Percentiles rank a stretch among this genome's conserved stretches.
phyloP scores from a whole-genome alignment of 2,329 filamentous ascomycete genomes.

The Cercospora citrullina region DNA sequence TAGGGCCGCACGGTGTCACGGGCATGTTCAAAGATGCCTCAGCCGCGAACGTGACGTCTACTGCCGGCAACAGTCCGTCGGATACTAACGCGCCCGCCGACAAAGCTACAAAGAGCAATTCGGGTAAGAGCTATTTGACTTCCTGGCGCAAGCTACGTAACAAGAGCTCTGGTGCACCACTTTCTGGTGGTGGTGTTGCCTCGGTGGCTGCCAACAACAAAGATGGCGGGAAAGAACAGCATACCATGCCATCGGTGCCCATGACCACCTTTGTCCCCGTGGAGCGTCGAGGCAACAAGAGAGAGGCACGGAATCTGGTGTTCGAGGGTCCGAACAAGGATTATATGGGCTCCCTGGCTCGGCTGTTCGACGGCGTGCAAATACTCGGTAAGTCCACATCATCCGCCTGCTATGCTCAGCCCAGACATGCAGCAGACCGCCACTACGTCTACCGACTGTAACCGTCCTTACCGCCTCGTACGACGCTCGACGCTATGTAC shows the following conservation, averaged over 20 bases:
- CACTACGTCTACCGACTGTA: slow-evolving; percentile 8
- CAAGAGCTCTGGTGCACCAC: slow-evolving; percentile 72
- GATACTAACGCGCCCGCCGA: slow-evolving; percentile 39
- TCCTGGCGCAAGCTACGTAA: slow-evolving; percentile 88
- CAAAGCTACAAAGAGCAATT: slow-evolving; percentile 53
- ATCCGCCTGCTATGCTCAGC: neutral
- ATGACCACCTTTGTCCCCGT: slow-evolving; percentile 73
- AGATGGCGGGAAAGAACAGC: slow-evolving; percentile 57
- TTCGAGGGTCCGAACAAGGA: slow-evolving; percentile 82
- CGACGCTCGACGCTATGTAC: neutral
- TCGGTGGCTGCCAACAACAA: slow-evolving; percentile 39
- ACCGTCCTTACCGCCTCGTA: slow-evolving; percentile 9
- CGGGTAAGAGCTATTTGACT: slow-evolving; percentile 75
- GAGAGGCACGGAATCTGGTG: slow-evolving; percentile 64
- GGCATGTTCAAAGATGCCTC: slow-evolving; percentile 71
- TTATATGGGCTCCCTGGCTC: slow-evolving; percentile 89
- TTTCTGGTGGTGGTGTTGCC: slow-evolving; percentile 29
- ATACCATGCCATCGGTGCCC: slow-evolving; percentile 54
- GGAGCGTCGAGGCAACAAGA: slow-evolving; percentile 43
- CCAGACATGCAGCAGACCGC: slow-evolving; percentile 20
- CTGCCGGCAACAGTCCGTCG: slow-evolving; percentile 15
- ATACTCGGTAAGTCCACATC: slow-evolving; percentile 70
- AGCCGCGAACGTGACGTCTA: slow-evolving; percentile 26
- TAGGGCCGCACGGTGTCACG: slow-evolving; percentile 76
- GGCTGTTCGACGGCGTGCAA: slow-evolving; percentile 90